Evolutionary conservation across 768 basidiomycete species (phyloP).

Genomic region (Pleurotus sapidus): DNA sequence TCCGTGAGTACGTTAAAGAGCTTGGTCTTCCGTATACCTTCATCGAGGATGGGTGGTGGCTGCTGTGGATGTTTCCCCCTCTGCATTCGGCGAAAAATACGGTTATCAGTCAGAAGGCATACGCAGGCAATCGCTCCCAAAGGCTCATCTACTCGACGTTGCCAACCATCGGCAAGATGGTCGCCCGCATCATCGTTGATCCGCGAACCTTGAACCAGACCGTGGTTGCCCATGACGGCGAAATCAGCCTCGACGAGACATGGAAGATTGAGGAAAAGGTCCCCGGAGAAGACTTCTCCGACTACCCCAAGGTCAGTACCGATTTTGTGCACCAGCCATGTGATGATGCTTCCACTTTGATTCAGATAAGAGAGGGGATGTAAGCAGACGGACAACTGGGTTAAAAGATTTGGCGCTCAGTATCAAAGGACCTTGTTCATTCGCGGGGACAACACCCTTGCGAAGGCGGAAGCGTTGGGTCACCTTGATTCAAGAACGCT

Average conservation of each 20-base stretch:
- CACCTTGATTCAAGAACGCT: constrained; percentile 25
- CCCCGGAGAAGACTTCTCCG: constrained; percentile 19
- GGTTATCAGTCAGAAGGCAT: not conserved
- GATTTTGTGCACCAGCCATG: not conserved
- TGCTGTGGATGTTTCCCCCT: constrained; percentile 11
- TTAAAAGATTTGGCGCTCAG: not conserved
- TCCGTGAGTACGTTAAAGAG: constrained; percentile 20
- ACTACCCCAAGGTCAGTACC: constrained; percentile 8
- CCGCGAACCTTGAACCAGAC: constrained; percentile 26
- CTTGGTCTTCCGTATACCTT: constrained; percentile 24
- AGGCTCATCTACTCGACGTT: constrained; percentile 17
- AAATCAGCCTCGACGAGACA: constrained; percentile 19
- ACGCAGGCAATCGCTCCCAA: constrained; percentile 16
- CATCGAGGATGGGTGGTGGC: constrained; percentile 31
- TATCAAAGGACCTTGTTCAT: constrained; percentile 22
- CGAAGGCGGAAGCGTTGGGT: constrained; percentile 17
- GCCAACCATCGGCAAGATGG: constrained; percentile 23
- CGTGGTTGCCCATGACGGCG: constrained; percentile 24
- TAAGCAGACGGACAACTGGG: not conserved
- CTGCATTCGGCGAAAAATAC: constrained; percentile 11
- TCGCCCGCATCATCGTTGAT: constrained; percentile 27
- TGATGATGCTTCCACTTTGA: not conserved
- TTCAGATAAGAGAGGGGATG: not conserved
- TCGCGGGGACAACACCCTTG: constrained; percentile 25
- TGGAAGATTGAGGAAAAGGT: constrained; percentile 16